A percentile compares a stretch with the other conserved stretches of the same genome.
phyloP scores from a whole-genome alignment of 2,329 filamentous ascomycete genomes.

The Ceratocystis variospora region DNA sequence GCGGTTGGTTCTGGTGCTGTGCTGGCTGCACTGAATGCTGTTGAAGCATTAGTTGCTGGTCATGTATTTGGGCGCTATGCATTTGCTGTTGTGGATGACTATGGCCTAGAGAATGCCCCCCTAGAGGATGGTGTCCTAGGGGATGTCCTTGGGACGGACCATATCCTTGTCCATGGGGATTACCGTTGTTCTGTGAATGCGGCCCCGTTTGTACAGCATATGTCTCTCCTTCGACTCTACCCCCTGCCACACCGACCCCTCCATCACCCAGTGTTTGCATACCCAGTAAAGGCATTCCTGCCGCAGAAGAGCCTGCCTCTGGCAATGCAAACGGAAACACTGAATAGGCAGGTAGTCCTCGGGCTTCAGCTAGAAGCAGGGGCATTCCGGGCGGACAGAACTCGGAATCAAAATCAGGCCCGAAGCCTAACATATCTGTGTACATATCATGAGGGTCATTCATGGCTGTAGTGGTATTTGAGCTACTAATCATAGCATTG shows the following conservation, averaged over 20 bases:
- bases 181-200: background rate
- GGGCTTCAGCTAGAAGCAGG: conserved; percentile 19
- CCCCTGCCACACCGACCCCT: background rate
- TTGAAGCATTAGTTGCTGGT: background rate
- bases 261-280: conserved; percentile 1
- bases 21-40: background rate
- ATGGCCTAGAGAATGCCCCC: background rate
- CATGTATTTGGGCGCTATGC: background rate
- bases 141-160: background rate
- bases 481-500: background rate
- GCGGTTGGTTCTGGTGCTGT: background rate
- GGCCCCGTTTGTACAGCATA: background rate
- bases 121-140: background rate
- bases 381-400: conserved; percentile 20
- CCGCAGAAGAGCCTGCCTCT: background rate
- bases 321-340: conserved; percentile 14
- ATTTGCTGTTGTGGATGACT: background rate
- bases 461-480: background rate
- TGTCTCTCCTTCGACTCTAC: background rate
- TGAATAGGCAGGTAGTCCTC: conserved; percentile 18
- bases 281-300: background rate
- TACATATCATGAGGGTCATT: background rate
- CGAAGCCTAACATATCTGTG: background rate
- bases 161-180: conserved; percentile 1
- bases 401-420: conserved; percentile 18